phyloP scores from a whole-genome alignment of 2,329 filamentous ascomycete genomes.

The Colletotrichum agaves region DNA sequence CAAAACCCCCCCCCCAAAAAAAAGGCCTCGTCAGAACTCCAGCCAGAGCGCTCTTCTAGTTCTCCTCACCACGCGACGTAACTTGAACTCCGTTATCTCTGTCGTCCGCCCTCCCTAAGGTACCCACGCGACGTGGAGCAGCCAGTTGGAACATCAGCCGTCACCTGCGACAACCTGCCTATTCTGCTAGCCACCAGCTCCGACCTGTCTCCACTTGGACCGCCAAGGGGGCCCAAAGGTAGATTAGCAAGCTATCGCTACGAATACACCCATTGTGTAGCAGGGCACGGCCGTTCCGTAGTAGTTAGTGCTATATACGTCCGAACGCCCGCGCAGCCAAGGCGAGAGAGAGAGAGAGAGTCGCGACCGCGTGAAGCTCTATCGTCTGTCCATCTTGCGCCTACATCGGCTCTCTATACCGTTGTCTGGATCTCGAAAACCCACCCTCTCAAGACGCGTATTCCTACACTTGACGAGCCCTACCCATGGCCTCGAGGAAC shows the following conservation, averaged over 20 bases:
- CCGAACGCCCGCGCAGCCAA: conserved; percentile 22
- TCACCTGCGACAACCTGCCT: conserved; percentile 31
- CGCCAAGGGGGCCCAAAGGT: conserved; percentile 12
- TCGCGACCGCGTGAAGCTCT: conserved; percentile 16
- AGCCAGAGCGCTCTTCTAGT: background rate
- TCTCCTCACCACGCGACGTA: conserved; percentile 30
- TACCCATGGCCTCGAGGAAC: conserved; percentile 45
- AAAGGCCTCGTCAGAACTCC: background rate
- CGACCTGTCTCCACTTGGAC: conserved; percentile 31
- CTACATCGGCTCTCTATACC: background rate
- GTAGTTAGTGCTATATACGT: conserved; percentile 19
- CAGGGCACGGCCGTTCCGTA: conserved; percentile 7
- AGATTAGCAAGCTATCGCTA: conserved; percentile 31
- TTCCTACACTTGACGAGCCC: background rate
- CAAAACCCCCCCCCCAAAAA: too few species aligned
- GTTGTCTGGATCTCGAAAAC: background rate
- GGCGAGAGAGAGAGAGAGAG: conserved; percentile 3
- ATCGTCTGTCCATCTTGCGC: background rate
- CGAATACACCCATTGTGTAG: conserved; percentile 19
- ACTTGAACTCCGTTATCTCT: conserved; percentile 31
- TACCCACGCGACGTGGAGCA: conserved; percentile 31
- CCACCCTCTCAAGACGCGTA: background rate
- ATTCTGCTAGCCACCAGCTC: conserved; percentile 34
- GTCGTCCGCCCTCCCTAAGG: conserved; percentile 15
- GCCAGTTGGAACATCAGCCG: conserved; percentile 30